A percentile compares a stretch with the other conserved stretches of the same genome.
phyloP scores from a whole-genome alignment of 106 monocot species.

The Apostasia shenzhenica region DNA sequence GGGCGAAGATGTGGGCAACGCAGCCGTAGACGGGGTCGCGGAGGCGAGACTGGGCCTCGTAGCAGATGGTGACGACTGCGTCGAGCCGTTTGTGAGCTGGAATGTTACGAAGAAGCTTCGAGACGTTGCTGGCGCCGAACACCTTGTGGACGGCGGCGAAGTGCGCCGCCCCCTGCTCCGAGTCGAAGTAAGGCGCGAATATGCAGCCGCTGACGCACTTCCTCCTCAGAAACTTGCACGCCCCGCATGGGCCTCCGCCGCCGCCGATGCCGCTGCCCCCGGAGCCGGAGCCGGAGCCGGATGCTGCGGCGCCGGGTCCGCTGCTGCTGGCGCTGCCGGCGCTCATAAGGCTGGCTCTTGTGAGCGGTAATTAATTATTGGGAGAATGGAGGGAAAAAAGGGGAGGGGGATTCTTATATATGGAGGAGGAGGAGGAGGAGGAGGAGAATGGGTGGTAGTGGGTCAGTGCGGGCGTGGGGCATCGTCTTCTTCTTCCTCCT shows the following conservation, averaged over 20 bases:
- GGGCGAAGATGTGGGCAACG: constrained; percentile 93
- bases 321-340: constrained; percentile 21
- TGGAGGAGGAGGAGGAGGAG: constrained; percentile 2
- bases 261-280: constrained; percentile 24
- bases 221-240: constrained; percentile 91
- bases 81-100: constrained; percentile 86
- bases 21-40: constrained; percentile 92
- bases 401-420: neutral
- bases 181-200: constrained; percentile 96
- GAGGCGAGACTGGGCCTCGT: constrained; percentile 90
- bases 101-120: constrained; percentile 87
- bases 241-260: constrained; percentile 81
- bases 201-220: constrained; percentile 97
- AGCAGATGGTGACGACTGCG: constrained; percentile 95
- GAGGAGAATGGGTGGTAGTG: constrained; percentile 1
- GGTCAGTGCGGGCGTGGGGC: constrained; percentile 29
- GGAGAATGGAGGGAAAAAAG: neutral
- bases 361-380: neutral
- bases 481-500: constrained; percentile 19
- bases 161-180: constrained; percentile 89
- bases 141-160: constrained; percentile 99
- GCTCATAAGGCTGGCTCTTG: constrained; percentile 21
- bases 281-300: constrained; percentile 8
- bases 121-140: constrained; percentile 98
- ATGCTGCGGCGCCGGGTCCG: constrained; percentile 25